Conservation (phyloP, 345 rosid species). For the Anacardium occidentale region DNA sequence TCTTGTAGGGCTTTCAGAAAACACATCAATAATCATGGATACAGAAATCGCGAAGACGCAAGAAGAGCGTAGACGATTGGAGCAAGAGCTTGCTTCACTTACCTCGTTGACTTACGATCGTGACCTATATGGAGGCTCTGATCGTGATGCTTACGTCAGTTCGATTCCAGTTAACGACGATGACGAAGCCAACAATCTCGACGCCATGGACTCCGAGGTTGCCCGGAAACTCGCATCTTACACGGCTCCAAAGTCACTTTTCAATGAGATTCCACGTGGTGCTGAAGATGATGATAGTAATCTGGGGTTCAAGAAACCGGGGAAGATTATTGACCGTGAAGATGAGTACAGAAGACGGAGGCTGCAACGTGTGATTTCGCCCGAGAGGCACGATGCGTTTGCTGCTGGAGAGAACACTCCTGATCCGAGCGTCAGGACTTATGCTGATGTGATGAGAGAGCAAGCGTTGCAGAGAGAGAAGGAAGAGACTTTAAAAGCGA, state of each 20-base stretch:
- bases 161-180: conserved; percentile 88
- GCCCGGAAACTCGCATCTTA: conserved; percentile 78
- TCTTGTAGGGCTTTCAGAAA: not conserved
- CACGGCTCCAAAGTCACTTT: conserved; percentile 82
- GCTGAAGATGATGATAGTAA: conserved; percentile 49
- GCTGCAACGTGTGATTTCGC: conserved; percentile 78
- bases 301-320: conserved; percentile 60
- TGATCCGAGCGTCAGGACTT: conserved; percentile 70
- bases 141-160: conserved; percentile 58
- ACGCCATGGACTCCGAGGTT: conserved; percentile 60
- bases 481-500: conserved; percentile 55
- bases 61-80: conserved; percentile 69
- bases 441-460: conserved; percentile 85
- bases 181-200: conserved; percentile 59
- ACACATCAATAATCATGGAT: conserved; percentile 34
- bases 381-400: conserved; percentile 89
- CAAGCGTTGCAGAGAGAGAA: conserved; percentile 58
- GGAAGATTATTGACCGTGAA: conserved; percentile 83
- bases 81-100: conserved; percentile 75
- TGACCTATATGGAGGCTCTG: conserved; percentile 76
- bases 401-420: conserved; percentile 94
- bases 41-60: conserved; percentile 80
- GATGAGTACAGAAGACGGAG: conserved; percentile 89
- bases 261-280: conserved; percentile 73
- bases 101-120: conserved; percentile 67